Evolutionary conservation across 192 early-diverging fungal genomes (phyloP).

Genomic region (Linnemannia elongata): DNA sequence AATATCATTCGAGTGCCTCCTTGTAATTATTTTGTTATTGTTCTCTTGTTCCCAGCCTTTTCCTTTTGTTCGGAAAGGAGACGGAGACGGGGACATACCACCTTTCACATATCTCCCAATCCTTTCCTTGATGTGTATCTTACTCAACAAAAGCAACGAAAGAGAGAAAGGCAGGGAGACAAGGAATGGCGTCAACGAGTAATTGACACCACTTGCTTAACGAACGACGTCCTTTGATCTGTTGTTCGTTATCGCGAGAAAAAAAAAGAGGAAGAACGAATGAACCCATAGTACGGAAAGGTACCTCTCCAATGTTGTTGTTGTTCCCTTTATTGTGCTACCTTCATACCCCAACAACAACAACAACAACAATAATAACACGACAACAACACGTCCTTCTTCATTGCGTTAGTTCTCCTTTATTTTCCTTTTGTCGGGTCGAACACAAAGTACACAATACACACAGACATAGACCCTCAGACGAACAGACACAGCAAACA

Average conservation of each 20-base stretch:
- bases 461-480: neutral
- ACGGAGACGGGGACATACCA: neutral
- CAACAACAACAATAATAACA: neutral
- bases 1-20: slow-evolving; percentile 14
- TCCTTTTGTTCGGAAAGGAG: neutral
- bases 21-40: neutral
- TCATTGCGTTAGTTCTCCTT: neutral
- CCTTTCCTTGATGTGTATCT: neutral
- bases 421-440: neutral
- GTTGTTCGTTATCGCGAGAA: neutral
- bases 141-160: neutral
- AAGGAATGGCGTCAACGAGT: neutral
- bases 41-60: neutral
- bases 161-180: neutral
- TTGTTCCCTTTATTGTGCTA: neutral
- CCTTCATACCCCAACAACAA: neutral
- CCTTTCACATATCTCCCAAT: neutral
- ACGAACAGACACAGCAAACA: neutral
- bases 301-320: neutral
- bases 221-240: neutral
- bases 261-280: neutral
- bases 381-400: neutral
- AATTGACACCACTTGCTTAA: neutral
- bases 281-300: neutral
- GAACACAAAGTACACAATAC: neutral